Evolutionary conservation across 2,329 filamentous ascomycete species (phyloP).

Genomic region (Polychaeton citri): DNA sequence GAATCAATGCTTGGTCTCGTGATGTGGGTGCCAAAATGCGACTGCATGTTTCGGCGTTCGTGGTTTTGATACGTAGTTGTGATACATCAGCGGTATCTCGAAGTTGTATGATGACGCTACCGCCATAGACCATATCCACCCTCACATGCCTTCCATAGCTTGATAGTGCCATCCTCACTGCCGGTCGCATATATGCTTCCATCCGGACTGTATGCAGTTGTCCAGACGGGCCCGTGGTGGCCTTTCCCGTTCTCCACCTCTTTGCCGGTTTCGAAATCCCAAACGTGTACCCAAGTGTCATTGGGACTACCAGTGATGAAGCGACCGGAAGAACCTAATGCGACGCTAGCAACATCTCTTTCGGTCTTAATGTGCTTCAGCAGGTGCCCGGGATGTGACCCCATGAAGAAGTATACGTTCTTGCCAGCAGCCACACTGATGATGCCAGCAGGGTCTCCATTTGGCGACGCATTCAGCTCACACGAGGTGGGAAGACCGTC

Average conservation of each 20-base stretch:
- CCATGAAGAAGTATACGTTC: conserved; percentile 83
- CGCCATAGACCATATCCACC: conserved; percentile 55
- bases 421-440: conserved; percentile 90
- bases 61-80: too few relatives aligned
- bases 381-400: conserved; percentile 50
- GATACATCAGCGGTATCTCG: too few relatives aligned
- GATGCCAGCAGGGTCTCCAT: conserved; percentile 49
- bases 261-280: conserved; percentile 70
- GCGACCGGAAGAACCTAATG: conserved; percentile 62
- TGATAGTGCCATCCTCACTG: conserved; percentile 95
- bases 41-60: too few relatives aligned
- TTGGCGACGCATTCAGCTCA: conserved; percentile 64
- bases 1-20: too few relatives aligned
- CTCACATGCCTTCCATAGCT: conserved; percentile 62
- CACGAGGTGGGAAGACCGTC: conserved; percentile 83
- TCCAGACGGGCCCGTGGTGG: conserved; percentile 96
- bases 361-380: conserved; percentile 69
- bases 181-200: conserved; percentile 93
- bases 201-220: conserved; percentile 84
- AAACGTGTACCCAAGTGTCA: conserved; percentile 94
- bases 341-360: conserved; percentile 83
- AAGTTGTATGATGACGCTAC: too few relatives aligned
- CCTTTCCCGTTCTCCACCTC: conserved; percentile 92
- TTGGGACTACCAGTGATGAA: conserved; percentile 83
- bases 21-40: too few relatives aligned